These are phyloP conservation scores for Phytophthora nicotianae DNA, from an alignment of 352 stramenopile species.

Conservation along the genomic window DNA sequence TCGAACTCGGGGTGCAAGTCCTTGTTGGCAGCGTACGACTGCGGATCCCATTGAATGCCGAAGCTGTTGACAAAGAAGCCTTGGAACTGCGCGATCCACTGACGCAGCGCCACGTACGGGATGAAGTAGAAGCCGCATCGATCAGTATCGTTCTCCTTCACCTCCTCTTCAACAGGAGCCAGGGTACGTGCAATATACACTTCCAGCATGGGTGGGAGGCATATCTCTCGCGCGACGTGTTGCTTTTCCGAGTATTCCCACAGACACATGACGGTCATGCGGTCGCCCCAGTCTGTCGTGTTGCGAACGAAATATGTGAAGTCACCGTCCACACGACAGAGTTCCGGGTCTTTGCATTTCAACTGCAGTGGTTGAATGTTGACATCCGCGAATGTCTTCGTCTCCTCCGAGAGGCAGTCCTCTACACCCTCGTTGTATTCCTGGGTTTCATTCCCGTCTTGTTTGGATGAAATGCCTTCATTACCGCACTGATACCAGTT, in stretches of 20 bases:
- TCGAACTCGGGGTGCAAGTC: conserved; percentile 54
- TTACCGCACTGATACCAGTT: conserved; percentile 87
- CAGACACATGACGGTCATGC: conserved; percentile 84
- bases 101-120: conserved; percentile 74
- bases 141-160: conserved; percentile 78
- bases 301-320: conserved; percentile 83
- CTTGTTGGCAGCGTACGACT: conserved; percentile 72
- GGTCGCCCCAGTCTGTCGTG: conserved; percentile 81
- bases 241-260: conserved; percentile 71
- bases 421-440: conserved; percentile 61
- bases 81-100: conserved; percentile 81
- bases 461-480: conserved; percentile 46
- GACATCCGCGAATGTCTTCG: conserved; percentile 65
- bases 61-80: conserved; percentile 88
- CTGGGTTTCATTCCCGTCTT: conserved; percentile 37
- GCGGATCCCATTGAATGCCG: conserved; percentile 70
- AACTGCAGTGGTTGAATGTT: conserved; percentile 79
- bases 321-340: conserved; percentile 64
- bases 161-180: conserved; percentile 53
- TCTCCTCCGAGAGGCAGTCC: conserved; percentile 67
- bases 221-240: conserved; percentile 59
- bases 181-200: conserved; percentile 66
- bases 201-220: conserved; percentile 79
- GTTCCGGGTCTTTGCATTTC: conserved; percentile 56
- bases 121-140: conserved; percentile 87